Base-by-base conservation (phyloP, 306 rosid genomes). In the Coriaria nepalensis region DNA sequence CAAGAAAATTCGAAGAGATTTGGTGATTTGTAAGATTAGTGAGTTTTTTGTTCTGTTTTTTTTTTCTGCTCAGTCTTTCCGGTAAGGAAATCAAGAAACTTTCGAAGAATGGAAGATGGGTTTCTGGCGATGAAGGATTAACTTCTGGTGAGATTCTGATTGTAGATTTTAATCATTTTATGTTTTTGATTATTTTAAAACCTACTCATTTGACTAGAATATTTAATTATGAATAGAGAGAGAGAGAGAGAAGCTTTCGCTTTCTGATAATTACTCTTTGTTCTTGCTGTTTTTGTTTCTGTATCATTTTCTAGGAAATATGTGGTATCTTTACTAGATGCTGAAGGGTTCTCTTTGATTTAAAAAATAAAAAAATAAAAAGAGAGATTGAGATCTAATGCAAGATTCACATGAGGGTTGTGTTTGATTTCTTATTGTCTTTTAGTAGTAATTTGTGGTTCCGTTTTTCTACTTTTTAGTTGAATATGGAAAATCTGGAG, bases 401-500 rank as follows among this genome's bases (percentile, higher is more conserved):
- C 12, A 32, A 15, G n/a, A 52, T 35, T 40, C 52, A 49, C 56
- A 32, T 32, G 40, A 52, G 64, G 55, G 10, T 34, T 55, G 13
- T 40, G 35, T 29, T 37, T 8, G 33, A 37, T 39, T 35, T 37
- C 48, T 49, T n/a, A 34, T 33, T 13, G 14, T 52, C 43, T 50
- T 14, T 13, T 37, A 52, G 39, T 41, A 33, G 34, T 43, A 48
- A 40, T 20, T 20, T 20, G 29, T 20, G 29, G 29, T 20, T 20
- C 2, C 1, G 29, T 20, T 20, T 20, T 20, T n/a, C n/a, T n/a
- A n/a, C n/a, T n/a, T n/a, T 20, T 20, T 20, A 20, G 29, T 57
- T 62, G 39, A 41, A 50, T 68, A 49, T 13, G 50, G 46, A 53
- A 53, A 39, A 35, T 9, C 80, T 81, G 90, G 86, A 72, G 65